Evolutionary conservation across 106 monocot genomes (phyloP).

Genomic region (Dendrobium officinale): DNA sequence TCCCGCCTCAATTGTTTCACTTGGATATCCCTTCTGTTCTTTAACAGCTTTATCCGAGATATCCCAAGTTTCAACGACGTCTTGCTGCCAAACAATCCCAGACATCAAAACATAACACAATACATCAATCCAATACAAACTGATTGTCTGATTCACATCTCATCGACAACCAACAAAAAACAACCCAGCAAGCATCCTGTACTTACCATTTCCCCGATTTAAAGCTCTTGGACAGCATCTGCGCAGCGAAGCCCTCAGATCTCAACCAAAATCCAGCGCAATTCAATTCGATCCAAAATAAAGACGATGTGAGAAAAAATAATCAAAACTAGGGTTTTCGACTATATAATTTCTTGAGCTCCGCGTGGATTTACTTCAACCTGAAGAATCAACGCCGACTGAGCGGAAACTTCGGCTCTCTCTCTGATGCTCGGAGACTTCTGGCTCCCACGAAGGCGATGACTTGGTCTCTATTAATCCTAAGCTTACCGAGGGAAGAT

Average conservation of each 20-base stretch:
- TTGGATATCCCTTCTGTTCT: slow-evolving; percentile 59
- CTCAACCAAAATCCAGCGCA: background rate
- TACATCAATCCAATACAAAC: background rate
- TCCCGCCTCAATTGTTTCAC: slow-evolving; percentile 68
- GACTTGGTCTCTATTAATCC: background rate
- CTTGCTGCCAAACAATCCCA: slow-evolving; percentile 52
- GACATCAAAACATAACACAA: background rate
- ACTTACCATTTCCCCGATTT: slow-evolving; percentile 63
- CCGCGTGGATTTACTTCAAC: background rate
- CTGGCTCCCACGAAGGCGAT: background rate
- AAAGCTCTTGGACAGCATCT: slow-evolving; percentile 54
- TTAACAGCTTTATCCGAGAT: slow-evolving; percentile 69
- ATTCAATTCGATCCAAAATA: background rate
- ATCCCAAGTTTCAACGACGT: slow-evolving; percentile 69
- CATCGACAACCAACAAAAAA: background rate
- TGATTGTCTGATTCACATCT: background rate
- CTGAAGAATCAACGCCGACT: background rate
- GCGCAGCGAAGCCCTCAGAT: slow-evolving; percentile 9
- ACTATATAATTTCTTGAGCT: background rate
- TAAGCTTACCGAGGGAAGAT: no score
- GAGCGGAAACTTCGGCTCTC: slow-evolving; percentile 1
- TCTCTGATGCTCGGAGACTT: background rate
- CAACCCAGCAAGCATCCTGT: background rate
- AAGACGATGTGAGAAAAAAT: background rate
- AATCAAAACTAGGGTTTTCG: background rate